Conservation (phyloP, 257 asterid species). For the Ilex aquifolium region DNA sequence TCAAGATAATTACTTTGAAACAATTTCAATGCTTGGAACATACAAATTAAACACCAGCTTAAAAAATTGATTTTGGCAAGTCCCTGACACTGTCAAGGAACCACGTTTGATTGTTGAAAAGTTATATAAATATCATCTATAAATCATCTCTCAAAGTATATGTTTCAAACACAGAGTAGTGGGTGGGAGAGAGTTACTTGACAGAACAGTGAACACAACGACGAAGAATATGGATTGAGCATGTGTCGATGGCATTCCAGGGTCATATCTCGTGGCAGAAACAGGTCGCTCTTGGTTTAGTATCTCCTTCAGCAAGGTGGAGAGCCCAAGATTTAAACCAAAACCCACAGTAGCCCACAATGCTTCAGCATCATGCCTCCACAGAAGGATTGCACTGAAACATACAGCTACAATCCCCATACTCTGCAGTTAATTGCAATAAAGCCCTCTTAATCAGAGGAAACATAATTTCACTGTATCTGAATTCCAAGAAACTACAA, state of each 20-base stretch:
- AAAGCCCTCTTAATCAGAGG: background rate
- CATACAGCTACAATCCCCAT: conserved; percentile 49
- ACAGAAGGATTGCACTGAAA: conserved; percentile 29
- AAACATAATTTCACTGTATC: too few species aligned
- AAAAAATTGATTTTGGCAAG: too few species aligned
- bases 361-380: conserved; percentile 70
- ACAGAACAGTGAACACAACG: conserved; percentile 32
- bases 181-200: conserved; percentile 33
- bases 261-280: conserved; percentile 58
- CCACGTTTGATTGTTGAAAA: too few species aligned
- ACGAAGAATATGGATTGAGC: conserved; percentile 60
- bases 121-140: too few species aligned
- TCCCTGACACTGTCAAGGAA: too few species aligned
- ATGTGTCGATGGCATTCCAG: conserved; percentile 95
- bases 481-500: too few species aligned
- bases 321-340: conserved; percentile 40
- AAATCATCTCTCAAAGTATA: too few species aligned
- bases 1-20: too few species aligned
- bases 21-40: too few species aligned
- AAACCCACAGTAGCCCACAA: conserved; percentile 67
- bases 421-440: conserved; percentile 46
- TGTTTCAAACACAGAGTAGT: background rate
- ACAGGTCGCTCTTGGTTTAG: conserved; percentile 73
- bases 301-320: conserved; percentile 39
- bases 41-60: too few species aligned